A percentile compares a stretch with the other conserved stretches of the same genome.
Conservation (phyloP, 2,329 filamentous ascomycete genomes). For the Clonostachys byssicola region DNA sequence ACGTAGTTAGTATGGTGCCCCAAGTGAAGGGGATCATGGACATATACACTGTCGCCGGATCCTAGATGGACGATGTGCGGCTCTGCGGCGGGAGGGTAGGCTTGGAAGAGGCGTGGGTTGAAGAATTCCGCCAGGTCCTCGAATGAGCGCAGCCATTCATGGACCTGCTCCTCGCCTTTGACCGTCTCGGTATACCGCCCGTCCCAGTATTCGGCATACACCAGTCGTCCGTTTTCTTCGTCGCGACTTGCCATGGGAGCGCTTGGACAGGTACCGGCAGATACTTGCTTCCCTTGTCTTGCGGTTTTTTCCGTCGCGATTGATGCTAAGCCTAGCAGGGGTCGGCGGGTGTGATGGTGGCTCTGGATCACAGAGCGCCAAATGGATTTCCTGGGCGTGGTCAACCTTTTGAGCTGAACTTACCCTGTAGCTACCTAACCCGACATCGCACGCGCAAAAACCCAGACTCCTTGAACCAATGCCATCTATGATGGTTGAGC, state of each 20-base stretch:
- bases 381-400: too few relatives aligned
- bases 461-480: too few relatives aligned
- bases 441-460: too few relatives aligned
- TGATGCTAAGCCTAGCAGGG: too few relatives aligned
- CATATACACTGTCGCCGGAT: constrained; percentile 50
- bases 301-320: too few relatives aligned
- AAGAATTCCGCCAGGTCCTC: constrained; percentile 42
- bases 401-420: too few relatives aligned
- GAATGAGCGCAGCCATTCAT: constrained; percentile 52
- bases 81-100: constrained; percentile 14
- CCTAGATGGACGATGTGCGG: constrained; percentile 50
- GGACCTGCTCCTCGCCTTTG: constrained; percentile 7
- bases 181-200: constrained; percentile 31
- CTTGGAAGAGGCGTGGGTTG: constrained; percentile 30
- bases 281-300: too few relatives aligned
- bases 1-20: neutral
- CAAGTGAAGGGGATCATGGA: constrained; percentile 8
- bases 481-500: too few relatives aligned
- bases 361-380: too few relatives aligned
- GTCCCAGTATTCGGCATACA: constrained; percentile 44
- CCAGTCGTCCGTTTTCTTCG: constrained; percentile 16
- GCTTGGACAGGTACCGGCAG: too few relatives aligned
- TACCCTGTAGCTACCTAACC: too few relatives aligned
- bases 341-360: too few relatives aligned
- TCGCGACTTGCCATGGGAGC: neutral